phyloP scores from a whole-genome alignment of 352 stramenopile genomes.

The Pythium vanterpoolii region DNA sequence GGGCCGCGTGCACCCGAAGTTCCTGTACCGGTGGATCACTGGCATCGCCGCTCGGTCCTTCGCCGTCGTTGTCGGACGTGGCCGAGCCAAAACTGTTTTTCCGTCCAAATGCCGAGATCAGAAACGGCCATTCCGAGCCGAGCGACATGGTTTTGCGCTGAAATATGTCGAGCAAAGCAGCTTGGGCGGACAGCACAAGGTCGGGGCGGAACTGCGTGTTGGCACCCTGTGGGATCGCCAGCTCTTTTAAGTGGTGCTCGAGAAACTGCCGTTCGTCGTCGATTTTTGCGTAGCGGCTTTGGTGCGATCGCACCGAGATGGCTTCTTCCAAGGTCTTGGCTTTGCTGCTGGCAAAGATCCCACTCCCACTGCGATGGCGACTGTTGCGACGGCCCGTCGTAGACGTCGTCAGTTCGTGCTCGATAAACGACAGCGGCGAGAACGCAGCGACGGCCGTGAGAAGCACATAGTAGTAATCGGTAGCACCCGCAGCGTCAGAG shows the following conservation, averaged over 20 bases:
- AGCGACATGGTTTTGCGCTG: slow-evolving; percentile 25
- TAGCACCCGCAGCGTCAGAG: neutral
- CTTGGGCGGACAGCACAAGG: slow-evolving; percentile 24
- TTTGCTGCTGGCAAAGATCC: slow-evolving; percentile 17
- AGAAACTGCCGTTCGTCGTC: slow-evolving; percentile 43
- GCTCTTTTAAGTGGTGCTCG: slow-evolving; percentile 31
- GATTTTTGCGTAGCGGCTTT: slow-evolving; percentile 27
- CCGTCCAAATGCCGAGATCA: slow-evolving; percentile 17
- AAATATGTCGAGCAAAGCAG: slow-evolving; percentile 27
- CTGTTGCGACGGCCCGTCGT: neutral
- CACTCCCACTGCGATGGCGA: slow-evolving; percentile 10
- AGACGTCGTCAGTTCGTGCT: slow-evolving; percentile 26
- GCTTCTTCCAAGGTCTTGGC: slow-evolving; percentile 27
- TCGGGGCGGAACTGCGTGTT: slow-evolving; percentile 2
- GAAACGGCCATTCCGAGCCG: slow-evolving; percentile 27
- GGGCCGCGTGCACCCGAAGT: slow-evolving; percentile 17
- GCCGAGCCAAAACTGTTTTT: slow-evolving; percentile 26
- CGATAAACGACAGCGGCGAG: slow-evolving; percentile 36
- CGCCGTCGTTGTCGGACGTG: slow-evolving; percentile 13
- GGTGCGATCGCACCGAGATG: slow-evolving; percentile 35
- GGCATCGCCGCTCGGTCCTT: neutral
- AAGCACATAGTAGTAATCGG: slow-evolving; percentile 31
- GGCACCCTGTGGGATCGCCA: slow-evolving; percentile 7
- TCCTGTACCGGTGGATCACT: slow-evolving; percentile 13
- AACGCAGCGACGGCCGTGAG: slow-evolving; percentile 37